Evolutionary conservation across 495 filamentous ascomycete genomes (phyloP).

Genomic region (Apodospora peruviana): DNA sequence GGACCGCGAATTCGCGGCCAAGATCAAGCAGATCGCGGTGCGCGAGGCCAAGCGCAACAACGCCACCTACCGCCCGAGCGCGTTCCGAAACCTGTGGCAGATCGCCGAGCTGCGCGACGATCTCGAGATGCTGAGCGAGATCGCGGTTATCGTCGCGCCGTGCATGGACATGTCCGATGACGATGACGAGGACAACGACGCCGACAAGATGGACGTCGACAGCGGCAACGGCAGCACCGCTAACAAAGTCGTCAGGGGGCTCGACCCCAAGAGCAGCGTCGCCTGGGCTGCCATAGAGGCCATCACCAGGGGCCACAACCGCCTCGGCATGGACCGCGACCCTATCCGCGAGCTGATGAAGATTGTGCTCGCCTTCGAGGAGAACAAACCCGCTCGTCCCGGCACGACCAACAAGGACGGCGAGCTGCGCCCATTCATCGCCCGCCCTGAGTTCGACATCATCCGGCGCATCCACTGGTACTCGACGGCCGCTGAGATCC

Average conservation of each 20-base stretch:
- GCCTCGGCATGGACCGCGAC: constrained; percentile 24
- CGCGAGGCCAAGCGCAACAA: constrained; percentile 92
- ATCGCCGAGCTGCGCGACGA: constrained; percentile 58
- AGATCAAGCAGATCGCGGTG: constrained; percentile 58
- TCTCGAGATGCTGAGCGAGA: constrained; percentile 62
- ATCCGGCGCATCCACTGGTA: constrained; percentile 32
- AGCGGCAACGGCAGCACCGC: constrained; percentile 8
- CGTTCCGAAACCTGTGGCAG: constrained; percentile 65
- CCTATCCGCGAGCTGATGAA: constrained; percentile 27
- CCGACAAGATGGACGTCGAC: constrained; percentile 61
- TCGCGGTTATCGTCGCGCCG: constrained; percentile 54
- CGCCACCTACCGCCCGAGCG: constrained; percentile 68
- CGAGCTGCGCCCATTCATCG: constrained; percentile 19
- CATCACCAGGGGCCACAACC: constrained; percentile 36
- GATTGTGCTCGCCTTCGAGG: constrained; percentile 22
- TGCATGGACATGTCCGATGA: constrained; percentile 52
- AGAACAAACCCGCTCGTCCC: constrained; percentile 1
- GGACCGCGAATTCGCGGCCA: constrained; percentile 37
- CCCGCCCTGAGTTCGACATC: constrained; percentile 14
- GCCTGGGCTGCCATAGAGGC: constrained; percentile 37
- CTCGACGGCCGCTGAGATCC: constrained; percentile 21
- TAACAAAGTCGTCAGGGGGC: constrained; percentile 26
- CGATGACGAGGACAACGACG: constrained; percentile 47
- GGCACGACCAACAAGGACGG: constrained; percentile 2
- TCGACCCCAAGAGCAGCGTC: constrained; percentile 28